A percentile compares a stretch with the other conserved stretches of the same genome.
Conservation (phyloP, 345 rosid genomes). For the Litchi chinensis region DNA sequence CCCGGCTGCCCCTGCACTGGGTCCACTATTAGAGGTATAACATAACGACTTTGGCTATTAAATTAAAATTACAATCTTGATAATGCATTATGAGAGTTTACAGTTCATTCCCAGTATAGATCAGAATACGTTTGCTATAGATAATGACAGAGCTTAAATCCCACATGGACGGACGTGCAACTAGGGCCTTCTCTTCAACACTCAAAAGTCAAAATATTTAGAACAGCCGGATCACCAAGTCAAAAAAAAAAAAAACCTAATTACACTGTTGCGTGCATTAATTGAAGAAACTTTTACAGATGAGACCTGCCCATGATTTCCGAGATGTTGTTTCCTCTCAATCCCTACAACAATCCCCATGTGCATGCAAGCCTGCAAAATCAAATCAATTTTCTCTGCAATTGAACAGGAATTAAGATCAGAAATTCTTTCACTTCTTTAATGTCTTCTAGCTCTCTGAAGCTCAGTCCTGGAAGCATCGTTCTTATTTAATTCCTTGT, state of each 20-base stretch:
- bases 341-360: no score
- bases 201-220: neutral
- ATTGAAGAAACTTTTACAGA: neutral
- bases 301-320: slow-evolving; percentile 34
- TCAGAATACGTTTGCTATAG: no score
- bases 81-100: no score
- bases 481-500: neutral
- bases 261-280: slow-evolving; percentile 18
- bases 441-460: neutral
- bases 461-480: neutral
- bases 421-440: neutral
- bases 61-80: no score
- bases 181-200: neutral
- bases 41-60: no score
- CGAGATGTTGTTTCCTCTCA: slow-evolving; percentile 16
- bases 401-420: neutral
- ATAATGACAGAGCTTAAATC: neutral
- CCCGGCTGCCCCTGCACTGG: no score
- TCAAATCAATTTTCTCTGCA: neutral
- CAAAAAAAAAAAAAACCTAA: slow-evolving; percentile 22
- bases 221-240: neutral
- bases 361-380: neutral
- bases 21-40: no score
- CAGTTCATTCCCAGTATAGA: no score
- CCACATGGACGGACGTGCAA: neutral